A percentile compares a stretch with the other conserved stretches of the same genome.
Conservation (phyloP, 2,329 filamentous ascomycete species). For the Penicillium decumbens region DNA sequence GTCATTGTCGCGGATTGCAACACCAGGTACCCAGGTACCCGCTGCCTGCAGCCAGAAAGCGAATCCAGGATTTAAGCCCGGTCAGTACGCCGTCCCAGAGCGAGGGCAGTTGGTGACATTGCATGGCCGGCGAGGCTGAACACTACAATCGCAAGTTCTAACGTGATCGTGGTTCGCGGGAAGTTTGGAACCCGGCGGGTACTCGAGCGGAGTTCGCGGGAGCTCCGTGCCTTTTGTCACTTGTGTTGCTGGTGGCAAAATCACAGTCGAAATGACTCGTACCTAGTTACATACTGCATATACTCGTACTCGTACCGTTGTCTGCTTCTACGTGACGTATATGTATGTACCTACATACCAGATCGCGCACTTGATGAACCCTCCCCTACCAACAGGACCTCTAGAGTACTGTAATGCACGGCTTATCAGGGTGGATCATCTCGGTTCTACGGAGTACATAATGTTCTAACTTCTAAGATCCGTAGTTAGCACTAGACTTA, state of each 20-base stretch:
- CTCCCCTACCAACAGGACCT: background rate
- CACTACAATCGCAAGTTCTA: background rate
- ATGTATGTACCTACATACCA: background rate
- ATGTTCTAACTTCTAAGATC: no score
- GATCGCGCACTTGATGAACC: background rate
- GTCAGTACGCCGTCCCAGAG: background rate
- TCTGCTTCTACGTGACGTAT: background rate
- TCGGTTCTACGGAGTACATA: no score
- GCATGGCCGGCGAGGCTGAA: slow-evolving; percentile 14
- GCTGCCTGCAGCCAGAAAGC: background rate
- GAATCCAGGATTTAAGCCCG: background rate
- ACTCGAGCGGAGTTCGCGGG: slow-evolving; percentile 3
- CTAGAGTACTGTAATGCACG: background rate
- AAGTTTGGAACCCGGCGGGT: slow-evolving; percentile 7
- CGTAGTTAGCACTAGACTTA: background rate
- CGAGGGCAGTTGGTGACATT: background rate
- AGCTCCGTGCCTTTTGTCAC: background rate
- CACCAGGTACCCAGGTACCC: slow-evolving; percentile 7
- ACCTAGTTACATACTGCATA: no score
- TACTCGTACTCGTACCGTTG: background rate
- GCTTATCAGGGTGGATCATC: slow-evolving; percentile 1
- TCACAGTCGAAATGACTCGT: no score
- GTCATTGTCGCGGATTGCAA: slow-evolving; percentile 5
- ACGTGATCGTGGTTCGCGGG: slow-evolving; percentile 5
- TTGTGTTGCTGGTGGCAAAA: no score